Percentiles rank a stretch among this genome's conserved stretches.
Conservation (phyloP, 805 yeast genomes). For the Huiozyma sinensis region DNA sequence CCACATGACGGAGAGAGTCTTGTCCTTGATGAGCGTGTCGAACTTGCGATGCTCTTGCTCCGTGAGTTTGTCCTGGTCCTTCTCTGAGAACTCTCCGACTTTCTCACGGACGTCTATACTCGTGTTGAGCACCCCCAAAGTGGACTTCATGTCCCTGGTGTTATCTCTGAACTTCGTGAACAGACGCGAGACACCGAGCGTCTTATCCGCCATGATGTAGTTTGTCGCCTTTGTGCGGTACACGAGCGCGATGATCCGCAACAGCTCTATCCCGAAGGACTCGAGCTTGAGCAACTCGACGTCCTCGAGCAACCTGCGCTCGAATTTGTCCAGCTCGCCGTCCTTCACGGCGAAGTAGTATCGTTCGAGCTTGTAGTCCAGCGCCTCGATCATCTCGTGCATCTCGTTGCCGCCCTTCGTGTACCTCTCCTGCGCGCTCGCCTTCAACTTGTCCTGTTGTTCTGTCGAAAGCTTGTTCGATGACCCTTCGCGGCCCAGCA, state of each 20-base stretch:
- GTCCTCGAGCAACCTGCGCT: slow-evolving; percentile 41
- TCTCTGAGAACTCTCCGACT: slow-evolving; percentile 57
- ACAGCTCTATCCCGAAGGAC: slow-evolving; percentile 80
- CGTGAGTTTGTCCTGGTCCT: slow-evolving; percentile 46
- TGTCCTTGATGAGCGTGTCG: slow-evolving; percentile 73
- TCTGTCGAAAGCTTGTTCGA: slow-evolving; percentile 19
- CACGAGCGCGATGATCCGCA: slow-evolving; percentile 69
- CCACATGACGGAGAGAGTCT: slow-evolving; percentile 88
- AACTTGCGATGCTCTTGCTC: slow-evolving; percentile 58
- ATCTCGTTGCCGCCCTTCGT: slow-evolving; percentile 37
- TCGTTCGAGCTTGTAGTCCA: slow-evolving; percentile 37
- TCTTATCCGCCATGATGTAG: slow-evolving; percentile 58
- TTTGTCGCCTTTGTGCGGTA: slow-evolving; percentile 65
- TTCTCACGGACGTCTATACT: slow-evolving; percentile 79
- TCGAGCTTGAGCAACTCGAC: slow-evolving; percentile 77
- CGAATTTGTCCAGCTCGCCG: slow-evolving; percentile 37
- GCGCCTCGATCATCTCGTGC: slow-evolving; percentile 36
- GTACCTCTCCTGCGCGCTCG: slow-evolving; percentile 42
- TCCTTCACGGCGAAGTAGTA: slow-evolving; percentile 36
- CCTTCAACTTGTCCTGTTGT: slow-evolving; percentile 37
- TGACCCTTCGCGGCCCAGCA: background rate
- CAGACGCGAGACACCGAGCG: slow-evolving; percentile 77
- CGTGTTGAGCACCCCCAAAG: slow-evolving; percentile 64
- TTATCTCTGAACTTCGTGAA: slow-evolving; percentile 70
- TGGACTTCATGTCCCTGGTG: slow-evolving; percentile 68